Percentiles rank a stretch among this genome's conserved stretches.
Evolutionary conservation across 2,329 filamentous ascomycete genomes (phyloP).

Genomic region (Ceratocystis destructans): DNA sequence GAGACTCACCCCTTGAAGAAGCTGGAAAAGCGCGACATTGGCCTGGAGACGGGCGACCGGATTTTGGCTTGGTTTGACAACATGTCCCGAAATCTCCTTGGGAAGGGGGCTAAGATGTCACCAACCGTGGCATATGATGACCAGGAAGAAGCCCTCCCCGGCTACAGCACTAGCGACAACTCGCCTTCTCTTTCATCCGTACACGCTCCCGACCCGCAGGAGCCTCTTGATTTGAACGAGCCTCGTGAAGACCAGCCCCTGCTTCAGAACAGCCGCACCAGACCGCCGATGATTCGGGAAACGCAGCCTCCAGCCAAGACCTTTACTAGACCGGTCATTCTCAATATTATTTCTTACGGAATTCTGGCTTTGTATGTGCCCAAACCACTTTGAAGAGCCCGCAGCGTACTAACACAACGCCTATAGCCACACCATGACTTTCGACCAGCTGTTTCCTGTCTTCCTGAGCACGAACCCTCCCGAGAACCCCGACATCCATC

Average conservation of each 20-base stretch:
- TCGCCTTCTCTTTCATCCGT: constrained; percentile 35
- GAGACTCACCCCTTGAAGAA: constrained; percentile 85
- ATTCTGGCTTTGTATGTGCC: constrained; percentile 73
- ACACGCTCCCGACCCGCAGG: constrained; percentile 25
- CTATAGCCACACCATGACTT: constrained; percentile 82
- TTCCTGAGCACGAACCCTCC: constrained; percentile 61
- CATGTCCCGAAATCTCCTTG: background rate
- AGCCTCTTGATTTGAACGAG: constrained; percentile 27
- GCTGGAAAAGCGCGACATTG: constrained; percentile 52
- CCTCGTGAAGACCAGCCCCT: constrained; percentile 12
- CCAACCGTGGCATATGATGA: background rate
- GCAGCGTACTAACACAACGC: background rate
- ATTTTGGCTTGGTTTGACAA: constrained; percentile 37
- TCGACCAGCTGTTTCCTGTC: constrained; percentile 85
- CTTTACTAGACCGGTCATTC: constrained; percentile 72
- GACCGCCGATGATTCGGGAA: constrained; percentile 18
- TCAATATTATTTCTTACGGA: constrained; percentile 81
- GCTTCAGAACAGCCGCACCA: background rate
- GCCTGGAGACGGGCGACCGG: constrained; percentile 62
- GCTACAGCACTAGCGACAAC: constrained; percentile 50
- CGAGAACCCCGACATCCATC: constrained; percentile 35
- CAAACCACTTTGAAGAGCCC: constrained; percentile 18
- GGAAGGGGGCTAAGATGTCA: background rate
- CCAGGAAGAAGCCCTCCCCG: constrained; percentile 50
- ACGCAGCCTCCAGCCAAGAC: constrained; percentile 33